Conservation (phyloP, 2,329 filamentous ascomycete genomes). For the Epichloe sylvatica region DNA sequence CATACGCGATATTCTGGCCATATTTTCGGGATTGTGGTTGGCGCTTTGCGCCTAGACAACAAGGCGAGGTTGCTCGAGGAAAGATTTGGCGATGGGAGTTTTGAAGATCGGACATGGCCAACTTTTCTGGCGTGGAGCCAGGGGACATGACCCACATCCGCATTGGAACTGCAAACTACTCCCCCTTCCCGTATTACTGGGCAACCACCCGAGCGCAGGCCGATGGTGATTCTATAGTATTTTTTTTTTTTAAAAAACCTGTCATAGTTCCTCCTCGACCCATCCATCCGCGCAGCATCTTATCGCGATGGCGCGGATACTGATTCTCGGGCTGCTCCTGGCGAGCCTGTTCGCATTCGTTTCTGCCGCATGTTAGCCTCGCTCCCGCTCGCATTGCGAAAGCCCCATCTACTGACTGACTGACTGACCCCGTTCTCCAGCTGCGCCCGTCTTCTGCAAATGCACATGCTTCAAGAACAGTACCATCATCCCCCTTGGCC, state of each 20-base stretch:
- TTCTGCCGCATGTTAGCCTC: slow-evolving; percentile 29
- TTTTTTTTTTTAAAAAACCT: too few relatives aligned
- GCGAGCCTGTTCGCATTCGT: slow-evolving; percentile 21
- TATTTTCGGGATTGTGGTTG: slow-evolving; percentile 12
- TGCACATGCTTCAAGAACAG: slow-evolving; percentile 58
- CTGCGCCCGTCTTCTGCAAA: slow-evolving; percentile 52
- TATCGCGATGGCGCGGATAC: slow-evolving; percentile 26
- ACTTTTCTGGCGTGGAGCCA: slow-evolving; percentile 1
- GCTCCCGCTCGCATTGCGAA: neutral
- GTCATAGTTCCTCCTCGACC: neutral
- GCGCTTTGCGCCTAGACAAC: neutral
- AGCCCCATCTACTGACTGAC: slow-evolving; percentile 6
- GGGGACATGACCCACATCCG: neutral
- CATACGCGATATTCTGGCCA: slow-evolving; percentile 30
- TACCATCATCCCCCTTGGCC: slow-evolving; percentile 48
- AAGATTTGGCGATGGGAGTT: neutral
- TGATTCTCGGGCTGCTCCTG: slow-evolving; percentile 23
- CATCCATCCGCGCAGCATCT: neutral
- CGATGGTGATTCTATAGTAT: too few relatives aligned
- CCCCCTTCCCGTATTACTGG: too few relatives aligned
- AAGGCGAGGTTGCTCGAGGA: neutral
- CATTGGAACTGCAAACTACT: too few relatives aligned
- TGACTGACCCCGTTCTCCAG: slow-evolving; percentile 19
- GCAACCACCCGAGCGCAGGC: too few relatives aligned
- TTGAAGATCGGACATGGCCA: slow-evolving; percentile 1